Evolutionary conservation across 352 stramenopile species (phyloP).

Genomic region (Globisporangium megalacanthum): DNA sequence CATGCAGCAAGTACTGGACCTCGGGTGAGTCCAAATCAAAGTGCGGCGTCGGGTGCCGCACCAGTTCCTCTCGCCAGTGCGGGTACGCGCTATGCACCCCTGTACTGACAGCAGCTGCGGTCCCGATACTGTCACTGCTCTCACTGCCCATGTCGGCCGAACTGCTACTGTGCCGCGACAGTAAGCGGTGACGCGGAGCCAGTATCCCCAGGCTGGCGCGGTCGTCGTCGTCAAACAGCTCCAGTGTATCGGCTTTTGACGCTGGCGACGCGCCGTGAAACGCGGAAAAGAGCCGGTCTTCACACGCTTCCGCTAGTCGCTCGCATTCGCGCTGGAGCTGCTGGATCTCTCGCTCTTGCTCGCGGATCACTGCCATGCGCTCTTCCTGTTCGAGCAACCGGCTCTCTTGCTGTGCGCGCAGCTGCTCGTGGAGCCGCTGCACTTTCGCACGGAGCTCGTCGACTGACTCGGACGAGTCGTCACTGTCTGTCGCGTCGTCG

Average conservation of each 20-base stretch:
- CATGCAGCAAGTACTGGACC: constrained; percentile 58
- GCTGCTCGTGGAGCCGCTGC: constrained; percentile 30
- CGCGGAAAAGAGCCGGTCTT: constrained; percentile 15
- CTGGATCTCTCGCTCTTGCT: constrained; percentile 50
- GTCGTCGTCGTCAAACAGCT: neutral
- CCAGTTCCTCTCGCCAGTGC: constrained; percentile 54
- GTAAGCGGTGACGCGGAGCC: neutral
- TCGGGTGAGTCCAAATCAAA: constrained; percentile 74
- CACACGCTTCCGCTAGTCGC: constrained; percentile 24
- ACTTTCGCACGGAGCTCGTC: constrained; percentile 19
- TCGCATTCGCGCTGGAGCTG: constrained; percentile 29
- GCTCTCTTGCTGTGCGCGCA: constrained; percentile 28
- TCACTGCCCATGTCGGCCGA: neutral
- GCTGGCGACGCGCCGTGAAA: constrained; percentile 9
- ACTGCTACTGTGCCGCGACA: constrained; percentile 8
- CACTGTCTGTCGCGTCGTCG: neutral
- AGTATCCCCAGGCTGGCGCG: neutral
- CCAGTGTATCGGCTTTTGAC: neutral
- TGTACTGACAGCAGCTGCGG: neutral
- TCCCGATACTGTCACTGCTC: constrained; percentile 13
- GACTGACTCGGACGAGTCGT: neutral
- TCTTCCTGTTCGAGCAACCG: constrained; percentile 42
- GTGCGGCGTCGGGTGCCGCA: constrained; percentile 63
- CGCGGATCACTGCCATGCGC: constrained; percentile 51
- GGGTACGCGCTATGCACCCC: constrained; percentile 6